Base-by-base conservation (phyloP, 2,329 filamentous ascomycete genomes). In the Botryosphaeria dothidea region DNA sequence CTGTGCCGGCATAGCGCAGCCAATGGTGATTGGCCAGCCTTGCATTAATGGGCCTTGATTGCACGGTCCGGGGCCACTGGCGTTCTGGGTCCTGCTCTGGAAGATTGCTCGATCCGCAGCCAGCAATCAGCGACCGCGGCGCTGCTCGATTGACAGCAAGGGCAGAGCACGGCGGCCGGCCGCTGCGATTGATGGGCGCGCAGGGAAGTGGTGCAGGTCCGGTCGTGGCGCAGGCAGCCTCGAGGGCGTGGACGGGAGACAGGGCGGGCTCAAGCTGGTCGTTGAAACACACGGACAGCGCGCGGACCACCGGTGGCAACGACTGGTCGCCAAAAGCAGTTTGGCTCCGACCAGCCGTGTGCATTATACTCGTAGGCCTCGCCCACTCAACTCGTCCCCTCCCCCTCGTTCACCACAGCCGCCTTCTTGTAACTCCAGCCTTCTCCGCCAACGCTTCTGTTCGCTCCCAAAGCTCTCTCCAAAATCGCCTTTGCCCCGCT, bases 391-490 rank as follows among this genome's bases (percentile, higher is more conserved):
- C n/a, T 63, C 25, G 45, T n/a, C 48, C 27, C 61, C 27, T 23
- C 15, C 19, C 41, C 29, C 62, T 49, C 62, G 62, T 57, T 36
- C 41, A 46, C 34, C 62, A 57, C 41, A 48, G 27, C 57, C 56
- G 56, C 56, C 36, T 46, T 60, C 56, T 60, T 46, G 38, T 60
- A 41, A 60, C 41, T 45, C 56, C 56, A 60, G 56, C 56, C 56
- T 60, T 31, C 36, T 15, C 56, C n/a, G 25, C 56, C 41, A 60
- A 48, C 43, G 17, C 43, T 36, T 41, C 19, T 17, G 17, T 48
- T 60, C 51, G 23, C 49, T 19, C 25, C 21, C 31, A 38, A 31
- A 17, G 25, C 36, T 57, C 8, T 34, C 48, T 45, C 49, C 23
- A 45, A 17, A 23, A 34, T n/a, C 25, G 41, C 29, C 48, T 19